Base-by-base conservation (phyloP, 164 flowering plant species). In the Kingdonia uniflora region DNA sequence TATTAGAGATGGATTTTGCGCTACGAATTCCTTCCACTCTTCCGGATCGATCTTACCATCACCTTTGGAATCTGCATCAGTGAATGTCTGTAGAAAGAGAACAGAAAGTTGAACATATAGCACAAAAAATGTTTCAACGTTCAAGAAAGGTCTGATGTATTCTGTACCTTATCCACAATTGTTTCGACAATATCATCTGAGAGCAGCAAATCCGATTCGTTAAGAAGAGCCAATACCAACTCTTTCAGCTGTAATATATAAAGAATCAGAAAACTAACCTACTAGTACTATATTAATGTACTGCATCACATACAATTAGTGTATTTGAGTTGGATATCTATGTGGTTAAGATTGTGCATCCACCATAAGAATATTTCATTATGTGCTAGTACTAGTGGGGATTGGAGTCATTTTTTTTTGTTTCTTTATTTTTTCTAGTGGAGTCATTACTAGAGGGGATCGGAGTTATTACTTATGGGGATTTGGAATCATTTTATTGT, bases 201-300 rank as follows among this genome's bases (percentile, higher is more conserved):
- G 22, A 87, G 77, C 2, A 62, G 20, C 54, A 90, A 60, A 40
- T 78, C 83, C 4, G 87, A 85, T 73, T 83, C 91, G 37, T 76
- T 71, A 26, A 90, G 52, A 57, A 87, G 75, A 2, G 94, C 91
- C 66, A 76, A 11, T 10, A 85, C 82, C 95, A 90, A 84, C 72
- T 76, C 82, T 68, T 75, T 85, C 29, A 66, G 20, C 71, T 66
- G 55, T 19, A n/a, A 17, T 15, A 17, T 15, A 39, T 17, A 16
- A 0, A 38, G 26, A 14, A 16, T 8, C 16, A 55, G 22, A 29
- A 41, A 48, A 48, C n/a, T n/a, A n/a, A 3, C 6, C 35, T 29
- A 29, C 35, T 29, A 29, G 8, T 29, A 29, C 8, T 29, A 29
- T 29, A 4, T 29, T 29, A 4, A 29, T 4, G 4, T 29, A 29